Evolutionary conservation across 2,329 filamentous ascomycete species (phyloP).

Genomic region (Fusarium xylarioides): DNA sequence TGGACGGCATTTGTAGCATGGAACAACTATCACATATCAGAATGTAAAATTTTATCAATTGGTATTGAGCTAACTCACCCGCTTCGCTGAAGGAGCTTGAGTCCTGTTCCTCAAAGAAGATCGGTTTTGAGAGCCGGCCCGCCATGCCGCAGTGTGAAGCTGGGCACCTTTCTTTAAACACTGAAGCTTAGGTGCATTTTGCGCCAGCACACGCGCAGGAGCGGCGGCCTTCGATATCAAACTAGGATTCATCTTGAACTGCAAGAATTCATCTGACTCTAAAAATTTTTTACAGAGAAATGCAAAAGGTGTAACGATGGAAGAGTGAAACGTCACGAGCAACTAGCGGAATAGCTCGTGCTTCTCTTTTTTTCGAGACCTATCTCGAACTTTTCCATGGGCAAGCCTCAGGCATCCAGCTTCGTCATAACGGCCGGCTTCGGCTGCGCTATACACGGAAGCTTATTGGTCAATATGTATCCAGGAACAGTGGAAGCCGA

Average conservation of each 20-base stretch:
- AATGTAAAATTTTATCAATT: conserved; percentile 10
- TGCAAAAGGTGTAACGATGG: conserved; percentile 11
- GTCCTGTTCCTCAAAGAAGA: conserved; percentile 27
- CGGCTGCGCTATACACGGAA: conserved; percentile 22
- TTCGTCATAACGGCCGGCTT: conserved; percentile 44
- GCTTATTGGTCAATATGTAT: conserved; percentile 25
- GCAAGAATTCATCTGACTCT: conserved; percentile 43
- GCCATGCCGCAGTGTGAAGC: conserved; percentile 47
- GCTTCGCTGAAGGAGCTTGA: conserved; percentile 32
- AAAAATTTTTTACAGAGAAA: conserved; percentile 21
- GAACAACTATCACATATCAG: conserved; percentile 57
- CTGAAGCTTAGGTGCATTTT: conserved; percentile 54
- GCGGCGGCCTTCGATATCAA: conserved; percentile 57
- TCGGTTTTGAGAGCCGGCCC: conserved; percentile 28
- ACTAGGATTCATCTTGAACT: conserved; percentile 57
- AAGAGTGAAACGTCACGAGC: conserved; percentile 20
- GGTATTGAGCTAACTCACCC: conserved; percentile 42
- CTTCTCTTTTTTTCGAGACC: conserved; percentile 40
- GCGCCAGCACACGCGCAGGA: conserved; percentile 57
- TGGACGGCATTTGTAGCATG: conserved; percentile 66
- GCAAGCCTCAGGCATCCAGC: conserved; percentile 43
- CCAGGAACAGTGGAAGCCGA: conserved; percentile 19
- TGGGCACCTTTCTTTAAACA: conserved; percentile 51
- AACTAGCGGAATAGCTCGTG: conserved; percentile 22
- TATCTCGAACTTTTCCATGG: conserved; percentile 44